Conservation (phyloP, 2,329 filamentous ascomycete species). For the Reticulascus tulasneorum region DNA sequence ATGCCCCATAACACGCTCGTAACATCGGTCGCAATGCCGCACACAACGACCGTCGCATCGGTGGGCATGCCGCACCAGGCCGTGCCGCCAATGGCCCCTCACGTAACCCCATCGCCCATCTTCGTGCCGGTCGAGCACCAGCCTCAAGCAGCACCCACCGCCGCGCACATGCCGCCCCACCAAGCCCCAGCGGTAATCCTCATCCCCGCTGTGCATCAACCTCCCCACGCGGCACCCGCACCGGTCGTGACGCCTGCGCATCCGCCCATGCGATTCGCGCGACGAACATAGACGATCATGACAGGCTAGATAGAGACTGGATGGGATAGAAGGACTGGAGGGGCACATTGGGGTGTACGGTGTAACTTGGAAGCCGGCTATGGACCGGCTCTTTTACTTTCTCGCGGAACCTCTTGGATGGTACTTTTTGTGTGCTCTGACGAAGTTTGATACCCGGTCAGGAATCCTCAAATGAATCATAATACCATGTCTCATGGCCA, state of each 20-base stretch:
- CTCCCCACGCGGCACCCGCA: background rate
- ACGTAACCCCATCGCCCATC: background rate
- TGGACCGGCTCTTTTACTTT: conserved; percentile 7
- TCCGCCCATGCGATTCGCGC: background rate
- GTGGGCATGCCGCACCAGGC: background rate
- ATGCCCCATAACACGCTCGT: too few species aligned
- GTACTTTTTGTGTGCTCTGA: conserved; percentile 10
- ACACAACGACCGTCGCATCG: background rate
- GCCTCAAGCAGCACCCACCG: background rate
- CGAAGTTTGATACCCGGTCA: conserved; percentile 13
- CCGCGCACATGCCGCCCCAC: background rate
- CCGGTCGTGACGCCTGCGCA: background rate
- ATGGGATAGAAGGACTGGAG: background rate
- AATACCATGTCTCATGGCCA: background rate
- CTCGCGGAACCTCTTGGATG: conserved; percentile 11
- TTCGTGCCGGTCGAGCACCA: background rate
- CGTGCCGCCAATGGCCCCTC: background rate
- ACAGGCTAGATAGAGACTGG: background rate
- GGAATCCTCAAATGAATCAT: conserved; percentile 9
- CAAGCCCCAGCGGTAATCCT: conserved; percentile 3
- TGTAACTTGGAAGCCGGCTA: background rate
- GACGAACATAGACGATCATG: background rate
- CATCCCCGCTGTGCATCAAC: background rate
- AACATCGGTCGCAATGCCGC: background rate
- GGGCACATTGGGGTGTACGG: background rate